Evolutionary conservation across 768 basidiomycete species (phyloP).

Genomic region (Lentinula sp.): DNA sequence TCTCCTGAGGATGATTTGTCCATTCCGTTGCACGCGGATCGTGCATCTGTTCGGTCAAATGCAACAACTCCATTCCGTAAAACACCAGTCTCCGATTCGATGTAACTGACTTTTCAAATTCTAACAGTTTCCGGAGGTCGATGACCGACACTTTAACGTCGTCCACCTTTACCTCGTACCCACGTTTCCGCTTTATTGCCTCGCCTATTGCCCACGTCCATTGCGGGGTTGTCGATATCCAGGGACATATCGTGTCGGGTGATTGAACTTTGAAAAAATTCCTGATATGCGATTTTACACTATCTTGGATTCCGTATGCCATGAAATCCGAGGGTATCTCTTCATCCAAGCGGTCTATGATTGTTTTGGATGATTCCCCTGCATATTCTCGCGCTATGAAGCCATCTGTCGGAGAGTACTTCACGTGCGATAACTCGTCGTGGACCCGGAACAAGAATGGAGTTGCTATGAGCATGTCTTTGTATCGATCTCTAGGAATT

Average conservation of each 20-base stretch:
- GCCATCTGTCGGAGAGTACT: not conserved
- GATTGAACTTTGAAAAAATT: not conserved
- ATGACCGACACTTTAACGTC: not conserved
- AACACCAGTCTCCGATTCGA: not conserved
- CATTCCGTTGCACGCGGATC: not conserved
- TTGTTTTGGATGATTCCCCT: no score
- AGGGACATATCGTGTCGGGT: not conserved
- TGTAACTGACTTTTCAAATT: not conserved
- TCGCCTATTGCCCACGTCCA: not conserved
- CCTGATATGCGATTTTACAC: not conserved
- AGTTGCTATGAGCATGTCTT: not conserved
- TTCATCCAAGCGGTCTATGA: not conserved
- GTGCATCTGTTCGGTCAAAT: not conserved
- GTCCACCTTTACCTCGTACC: not conserved
- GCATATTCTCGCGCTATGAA: not conserved
- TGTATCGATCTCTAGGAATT: not conserved
- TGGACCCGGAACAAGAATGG: not conserved
- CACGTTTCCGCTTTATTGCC: not conserved
- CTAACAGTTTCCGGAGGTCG: not conserved
- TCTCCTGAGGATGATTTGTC: not conserved
- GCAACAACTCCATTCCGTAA: constrained; percentile 1
- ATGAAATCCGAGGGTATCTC: not conserved
- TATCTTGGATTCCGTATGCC: not conserved
- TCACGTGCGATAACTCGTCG: not conserved
- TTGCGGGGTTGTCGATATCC: not conserved